phyloP scores from a whole-genome alignment of 2,329 filamentous ascomycete genomes.

The Pyrenophora teres region DNA sequence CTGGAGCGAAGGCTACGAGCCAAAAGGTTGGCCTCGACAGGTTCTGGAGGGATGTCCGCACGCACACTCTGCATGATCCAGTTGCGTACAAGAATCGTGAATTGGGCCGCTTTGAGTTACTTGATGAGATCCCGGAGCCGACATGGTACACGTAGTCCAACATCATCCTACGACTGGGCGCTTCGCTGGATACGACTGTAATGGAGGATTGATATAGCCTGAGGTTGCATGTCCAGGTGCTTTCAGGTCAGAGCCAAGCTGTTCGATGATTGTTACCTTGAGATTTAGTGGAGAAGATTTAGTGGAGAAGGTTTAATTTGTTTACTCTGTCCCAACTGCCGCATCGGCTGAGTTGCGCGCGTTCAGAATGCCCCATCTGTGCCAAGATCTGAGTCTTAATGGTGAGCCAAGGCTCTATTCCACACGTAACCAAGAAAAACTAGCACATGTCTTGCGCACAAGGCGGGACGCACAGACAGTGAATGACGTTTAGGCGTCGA shows the following conservation, averaged over 20 bases:
- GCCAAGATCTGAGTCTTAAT: too few species aligned
- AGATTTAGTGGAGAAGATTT: too few species aligned
- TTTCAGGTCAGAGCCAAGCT: too few species aligned
- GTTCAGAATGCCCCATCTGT: background rate
- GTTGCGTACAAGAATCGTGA: slow-evolving; percentile 70
- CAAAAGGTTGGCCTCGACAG: slow-evolving; percentile 65
- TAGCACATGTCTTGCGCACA: slow-evolving; percentile 18
- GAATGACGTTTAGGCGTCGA: slow-evolving; percentile 4
- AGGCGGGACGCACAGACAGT: slow-evolving; percentile 1
- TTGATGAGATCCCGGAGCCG: slow-evolving; percentile 62
- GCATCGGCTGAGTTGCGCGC: background rate
- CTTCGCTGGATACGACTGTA: background rate
- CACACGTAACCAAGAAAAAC: slow-evolving; percentile 7
- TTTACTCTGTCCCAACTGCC: too few species aligned
- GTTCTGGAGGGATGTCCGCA: slow-evolving; percentile 70
- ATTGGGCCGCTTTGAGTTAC: slow-evolving; percentile 61
- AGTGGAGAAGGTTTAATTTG: too few species aligned
- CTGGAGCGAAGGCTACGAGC: slow-evolving; percentile 62
- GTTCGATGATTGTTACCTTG: too few species aligned
- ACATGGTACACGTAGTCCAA: slow-evolving; percentile 65
- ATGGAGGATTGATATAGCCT: too few species aligned
- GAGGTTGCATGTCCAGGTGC: too few species aligned
- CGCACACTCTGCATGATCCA: slow-evolving; percentile 69
- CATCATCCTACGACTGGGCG: background rate
- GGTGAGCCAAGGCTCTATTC: too few species aligned